These are phyloP conservation scores for Colletotrichum abscissum DNA, from an alignment of 2,329 filamentous ascomycete species.

Conservation along the genomic window DNA sequence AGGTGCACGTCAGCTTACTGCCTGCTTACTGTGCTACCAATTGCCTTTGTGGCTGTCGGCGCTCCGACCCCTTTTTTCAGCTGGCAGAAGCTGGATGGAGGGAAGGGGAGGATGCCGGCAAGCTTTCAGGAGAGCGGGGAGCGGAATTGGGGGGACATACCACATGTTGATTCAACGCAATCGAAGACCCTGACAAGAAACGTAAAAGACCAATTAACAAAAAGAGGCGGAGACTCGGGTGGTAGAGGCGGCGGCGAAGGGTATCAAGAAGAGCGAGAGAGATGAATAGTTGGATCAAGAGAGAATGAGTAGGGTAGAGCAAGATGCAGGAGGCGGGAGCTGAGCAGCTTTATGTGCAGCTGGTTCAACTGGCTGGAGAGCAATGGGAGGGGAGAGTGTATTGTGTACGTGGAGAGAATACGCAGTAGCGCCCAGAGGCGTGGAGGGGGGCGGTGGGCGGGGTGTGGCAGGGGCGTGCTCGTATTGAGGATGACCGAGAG, in stretches of 20 bases:
- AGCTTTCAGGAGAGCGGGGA: conserved; percentile 21
- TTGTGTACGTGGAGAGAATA: conserved; percentile 36
- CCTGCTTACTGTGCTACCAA: conserved; percentile 38
- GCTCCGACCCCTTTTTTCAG: conserved; percentile 1
- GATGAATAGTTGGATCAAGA: conserved; percentile 34
- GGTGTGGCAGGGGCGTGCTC: conserved; percentile 35
- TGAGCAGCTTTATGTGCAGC: conserved; percentile 39
- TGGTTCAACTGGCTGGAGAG: conserved; percentile 14
- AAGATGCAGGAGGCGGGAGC: conserved; percentile 35
- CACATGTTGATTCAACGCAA: conserved; percentile 39
- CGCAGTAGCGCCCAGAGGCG: conserved; percentile 31
- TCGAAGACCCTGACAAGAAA: conserved; percentile 23
- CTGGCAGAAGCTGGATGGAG: conserved; percentile 8
- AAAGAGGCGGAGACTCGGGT: neutral
- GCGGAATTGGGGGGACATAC: conserved; percentile 34
- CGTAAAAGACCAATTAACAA: conserved; percentile 32
- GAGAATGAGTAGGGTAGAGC: conserved; percentile 24
- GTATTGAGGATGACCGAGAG: conserved; percentile 30
- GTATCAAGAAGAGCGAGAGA: conserved; percentile 36
- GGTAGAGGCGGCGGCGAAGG: conserved; percentile 21
- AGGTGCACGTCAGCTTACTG: conserved; percentile 32
- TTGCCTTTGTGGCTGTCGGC: conserved; percentile 5
- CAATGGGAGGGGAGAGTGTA: conserved; percentile 32
- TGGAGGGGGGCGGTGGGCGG: conserved; percentile 32
- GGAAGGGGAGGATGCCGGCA: conserved; percentile 17